These are phyloP conservation scores for Albizia julibrissin DNA, from an alignment of 306 rosid species.

Conservation along the genomic window DNA sequence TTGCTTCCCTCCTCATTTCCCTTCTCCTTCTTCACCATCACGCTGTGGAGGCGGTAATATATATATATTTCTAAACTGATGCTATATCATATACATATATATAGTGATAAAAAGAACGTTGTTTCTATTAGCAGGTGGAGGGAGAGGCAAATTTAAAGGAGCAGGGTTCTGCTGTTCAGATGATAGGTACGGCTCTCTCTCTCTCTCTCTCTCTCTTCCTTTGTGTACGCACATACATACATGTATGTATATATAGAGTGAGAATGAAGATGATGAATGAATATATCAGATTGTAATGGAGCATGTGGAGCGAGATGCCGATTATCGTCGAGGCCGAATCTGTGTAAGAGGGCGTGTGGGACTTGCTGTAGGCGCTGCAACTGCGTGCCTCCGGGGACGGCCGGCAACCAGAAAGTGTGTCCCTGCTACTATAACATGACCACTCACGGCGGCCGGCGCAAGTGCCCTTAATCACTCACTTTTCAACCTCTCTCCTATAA, in stretches of 20 bases:
- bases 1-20: slow-evolving; percentile 49
- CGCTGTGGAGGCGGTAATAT: slow-evolving; percentile 37
- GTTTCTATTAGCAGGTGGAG: slow-evolving; percentile 14
- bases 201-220: not conserved
- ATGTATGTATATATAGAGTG: not conserved
- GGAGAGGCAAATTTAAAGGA: slow-evolving; percentile 1
- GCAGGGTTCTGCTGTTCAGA: slow-evolving; percentile 38
- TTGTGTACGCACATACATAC: not conserved
- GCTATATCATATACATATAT: not conserved
- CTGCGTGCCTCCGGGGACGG: slow-evolving; percentile 75
- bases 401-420: slow-evolving; percentile 63
- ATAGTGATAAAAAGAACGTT: not conserved
- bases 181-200: slow-evolving; percentile 29
- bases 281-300: slow-evolving; percentile 43
- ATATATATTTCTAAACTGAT: not conserved
- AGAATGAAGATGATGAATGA: not conserved
- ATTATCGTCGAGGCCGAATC: slow-evolving; percentile 54
- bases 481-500: not conserved
- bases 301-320: slow-evolving; percentile 61
- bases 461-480: slow-evolving; percentile 55
- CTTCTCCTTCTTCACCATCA: slow-evolving; percentile 40
- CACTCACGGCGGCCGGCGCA: slow-evolving; percentile 64
- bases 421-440: slow-evolving; percentile 70
- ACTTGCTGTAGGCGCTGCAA: slow-evolving; percentile 66
- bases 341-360: slow-evolving; percentile 68